Conservation (phyloP, 2,329 filamentous ascomycete genomes). For the Ambrosiella cleistominuta region DNA sequence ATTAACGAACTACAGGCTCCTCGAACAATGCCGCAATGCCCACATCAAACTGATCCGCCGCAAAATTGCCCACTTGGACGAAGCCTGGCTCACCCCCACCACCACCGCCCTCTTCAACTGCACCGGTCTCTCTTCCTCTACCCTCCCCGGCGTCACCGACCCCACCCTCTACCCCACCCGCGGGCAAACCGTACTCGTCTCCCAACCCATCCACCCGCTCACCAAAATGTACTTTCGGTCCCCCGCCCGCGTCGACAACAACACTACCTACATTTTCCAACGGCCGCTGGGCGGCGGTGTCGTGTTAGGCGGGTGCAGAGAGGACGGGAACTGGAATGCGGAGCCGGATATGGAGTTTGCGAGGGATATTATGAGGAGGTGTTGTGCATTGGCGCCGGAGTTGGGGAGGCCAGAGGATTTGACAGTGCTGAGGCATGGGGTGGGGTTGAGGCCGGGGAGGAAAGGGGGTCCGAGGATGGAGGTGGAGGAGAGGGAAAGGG, state of each 20-base stretch:
- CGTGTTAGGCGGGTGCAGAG: slow-evolving; percentile 20
- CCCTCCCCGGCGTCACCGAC: slow-evolving; percentile 61
- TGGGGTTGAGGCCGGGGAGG: slow-evolving; percentile 19
- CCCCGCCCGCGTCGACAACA: slow-evolving; percentile 23
- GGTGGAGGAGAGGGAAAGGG: slow-evolving; percentile 15
- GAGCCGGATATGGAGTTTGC: slow-evolving; percentile 18
- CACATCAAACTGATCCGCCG: slow-evolving; percentile 47
- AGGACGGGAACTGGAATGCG: slow-evolving; percentile 20
- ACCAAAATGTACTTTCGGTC: slow-evolving; percentile 26
- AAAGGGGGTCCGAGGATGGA: slow-evolving; percentile 20
- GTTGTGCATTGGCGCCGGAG: slow-evolving; percentile 20
- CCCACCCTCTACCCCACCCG: slow-evolving; percentile 44
- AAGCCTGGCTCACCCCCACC: slow-evolving; percentile 36
- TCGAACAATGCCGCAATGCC: slow-evolving; percentile 51
- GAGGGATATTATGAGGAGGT: slow-evolving; percentile 20
- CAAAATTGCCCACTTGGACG: slow-evolving; percentile 44
- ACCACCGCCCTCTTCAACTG: slow-evolving; percentile 50
- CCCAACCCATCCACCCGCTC: slow-evolving; percentile 23
- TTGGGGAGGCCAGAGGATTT: slow-evolving; percentile 20
- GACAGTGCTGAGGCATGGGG: slow-evolving; percentile 20
- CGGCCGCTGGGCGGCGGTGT: slow-evolving; percentile 21
- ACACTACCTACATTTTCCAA: slow-evolving; percentile 28
- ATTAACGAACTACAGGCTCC: slow-evolving; percentile 24
- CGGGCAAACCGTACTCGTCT: slow-evolving; percentile 20
- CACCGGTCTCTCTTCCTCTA: slow-evolving; percentile 52